phyloP scores from a whole-genome alignment of 345 rosid genomes.

The Lepidium sativum region DNA sequence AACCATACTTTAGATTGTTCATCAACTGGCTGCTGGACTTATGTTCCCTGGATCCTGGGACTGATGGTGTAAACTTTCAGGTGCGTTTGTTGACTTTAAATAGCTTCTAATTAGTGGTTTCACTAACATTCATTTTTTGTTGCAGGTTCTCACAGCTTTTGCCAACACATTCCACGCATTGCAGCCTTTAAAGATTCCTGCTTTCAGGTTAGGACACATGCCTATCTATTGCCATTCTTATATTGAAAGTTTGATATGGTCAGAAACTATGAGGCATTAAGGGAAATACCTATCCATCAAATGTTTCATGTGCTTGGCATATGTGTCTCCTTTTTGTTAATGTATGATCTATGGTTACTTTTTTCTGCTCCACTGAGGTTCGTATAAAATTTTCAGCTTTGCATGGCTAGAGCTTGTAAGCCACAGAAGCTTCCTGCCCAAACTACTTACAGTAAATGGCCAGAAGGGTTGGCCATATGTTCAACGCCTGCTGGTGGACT shows the following conservation, averaged over 20 bases:
- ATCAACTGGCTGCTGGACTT: conserved; percentile 80
- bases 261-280: background rate
- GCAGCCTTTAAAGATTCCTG: conserved; percentile 90
- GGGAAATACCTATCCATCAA: background rate
- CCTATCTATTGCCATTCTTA: background rate
- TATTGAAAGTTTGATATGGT: background rate
- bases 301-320: background rate
- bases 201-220: conserved; percentile 61
- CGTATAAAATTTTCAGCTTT: conserved; percentile 46
- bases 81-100: conserved; percentile 28
- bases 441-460: conserved; percentile 66
- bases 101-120: background rate
- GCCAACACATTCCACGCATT: conserved; percentile 80
- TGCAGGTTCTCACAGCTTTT: conserved; percentile 79
- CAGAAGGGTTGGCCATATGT: conserved; percentile 96
- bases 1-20: conserved; percentile 90
- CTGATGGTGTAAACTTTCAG: conserved; percentile 72
- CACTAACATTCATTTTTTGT: conserved; percentile 16
- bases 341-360: background rate
- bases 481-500: conserved; percentile 81
- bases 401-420: conserved; percentile 97
- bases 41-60: conserved; percentile 49
- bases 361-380: background rate
- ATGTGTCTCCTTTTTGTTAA: background rate
- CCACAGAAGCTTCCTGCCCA: conserved; percentile 98